phyloP scores from a whole-genome alignment of 768 basidiomycete species.

The Collybia sordida region DNA sequence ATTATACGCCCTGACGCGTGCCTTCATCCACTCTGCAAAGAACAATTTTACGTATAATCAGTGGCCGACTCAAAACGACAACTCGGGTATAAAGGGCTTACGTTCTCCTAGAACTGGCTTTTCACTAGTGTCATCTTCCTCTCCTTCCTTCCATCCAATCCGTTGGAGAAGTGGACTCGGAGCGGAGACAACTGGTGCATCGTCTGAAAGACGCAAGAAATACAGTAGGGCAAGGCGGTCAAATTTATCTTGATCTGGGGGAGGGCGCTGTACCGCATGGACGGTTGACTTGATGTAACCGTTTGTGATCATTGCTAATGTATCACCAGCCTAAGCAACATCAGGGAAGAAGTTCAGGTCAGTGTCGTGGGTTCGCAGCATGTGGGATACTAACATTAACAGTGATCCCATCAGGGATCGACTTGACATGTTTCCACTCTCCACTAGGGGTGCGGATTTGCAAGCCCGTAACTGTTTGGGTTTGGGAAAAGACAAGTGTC shows the following conservation, averaged over 20 bases:
- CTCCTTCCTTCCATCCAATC: conserved; percentile 26
- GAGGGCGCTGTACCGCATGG: conserved; percentile 49
- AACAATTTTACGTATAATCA: no score
- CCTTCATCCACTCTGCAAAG: no score
- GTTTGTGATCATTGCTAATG: conserved; percentile 1
- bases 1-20: no score
- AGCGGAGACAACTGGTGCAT: conserved; percentile 32
- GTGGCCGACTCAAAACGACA: no score
- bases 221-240: conserved; percentile 46
- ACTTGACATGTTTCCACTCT: conserved; percentile 35
- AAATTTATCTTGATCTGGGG: conserved; percentile 39
- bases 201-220: conserved; percentile 41
- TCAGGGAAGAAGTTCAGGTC: not conserved
- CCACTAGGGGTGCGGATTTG: conserved; percentile 34
- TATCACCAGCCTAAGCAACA: not conserved
- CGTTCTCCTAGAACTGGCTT: no score
- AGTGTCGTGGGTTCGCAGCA: conserved; percentile 4
- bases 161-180: conserved; percentile 41
- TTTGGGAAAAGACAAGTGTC: conserved; percentile 36
- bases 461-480: conserved; percentile 16
- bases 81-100: no score
- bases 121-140: not conserved
- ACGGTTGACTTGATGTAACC: conserved; percentile 49
- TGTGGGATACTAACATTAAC: conserved; percentile 41
- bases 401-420: conserved; percentile 29